phyloP scores from a whole-genome alignment of 2,329 filamentous ascomycete genomes.

The Cladosporium halotolerans region DNA sequence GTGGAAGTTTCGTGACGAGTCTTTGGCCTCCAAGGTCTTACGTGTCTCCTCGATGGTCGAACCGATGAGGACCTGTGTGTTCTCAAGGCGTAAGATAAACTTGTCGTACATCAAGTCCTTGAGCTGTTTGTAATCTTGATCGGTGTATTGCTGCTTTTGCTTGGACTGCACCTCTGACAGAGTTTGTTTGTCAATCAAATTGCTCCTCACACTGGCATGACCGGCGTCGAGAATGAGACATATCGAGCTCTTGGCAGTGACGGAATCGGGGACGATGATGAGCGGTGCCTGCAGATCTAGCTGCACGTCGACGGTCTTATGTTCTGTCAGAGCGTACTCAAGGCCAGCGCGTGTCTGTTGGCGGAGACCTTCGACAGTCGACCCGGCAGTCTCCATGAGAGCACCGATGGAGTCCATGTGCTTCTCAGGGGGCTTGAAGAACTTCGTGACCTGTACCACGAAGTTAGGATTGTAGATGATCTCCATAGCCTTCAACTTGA shows the following conservation, averaged over 20 bases:
- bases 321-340: constrained; percentile 92
- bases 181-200: constrained; percentile 86
- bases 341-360: constrained; percentile 94
- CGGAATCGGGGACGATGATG: constrained; percentile 92
- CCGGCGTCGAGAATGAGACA: constrained; percentile 94
- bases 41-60: constrained; percentile 89
- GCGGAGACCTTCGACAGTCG: constrained; percentile 87
- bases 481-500: constrained; percentile 91
- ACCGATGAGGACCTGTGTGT: constrained; percentile 91
- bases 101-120: constrained; percentile 97
- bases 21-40: constrained; percentile 65
- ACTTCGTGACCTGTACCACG: constrained; percentile 81
- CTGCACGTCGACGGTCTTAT: constrained; percentile 96
- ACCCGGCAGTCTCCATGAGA: constrained; percentile 89
- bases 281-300: constrained; percentile 91
- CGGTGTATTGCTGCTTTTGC: constrained; percentile 77
- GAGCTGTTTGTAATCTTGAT: constrained; percentile 79
- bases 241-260: constrained; percentile 70
- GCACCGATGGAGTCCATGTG: constrained; percentile 98
- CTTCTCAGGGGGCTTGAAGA: constrained; percentile 91
- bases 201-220: constrained; percentile 89
- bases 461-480: constrained; percentile 97
- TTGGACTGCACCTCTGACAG: constrained; percentile 86
- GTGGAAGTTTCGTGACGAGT: constrained; percentile 64
- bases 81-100: constrained; percentile 85